Conservation (phyloP, 2,329 filamentous ascomycete species). For the Colletotrichum trifolii region DNA sequence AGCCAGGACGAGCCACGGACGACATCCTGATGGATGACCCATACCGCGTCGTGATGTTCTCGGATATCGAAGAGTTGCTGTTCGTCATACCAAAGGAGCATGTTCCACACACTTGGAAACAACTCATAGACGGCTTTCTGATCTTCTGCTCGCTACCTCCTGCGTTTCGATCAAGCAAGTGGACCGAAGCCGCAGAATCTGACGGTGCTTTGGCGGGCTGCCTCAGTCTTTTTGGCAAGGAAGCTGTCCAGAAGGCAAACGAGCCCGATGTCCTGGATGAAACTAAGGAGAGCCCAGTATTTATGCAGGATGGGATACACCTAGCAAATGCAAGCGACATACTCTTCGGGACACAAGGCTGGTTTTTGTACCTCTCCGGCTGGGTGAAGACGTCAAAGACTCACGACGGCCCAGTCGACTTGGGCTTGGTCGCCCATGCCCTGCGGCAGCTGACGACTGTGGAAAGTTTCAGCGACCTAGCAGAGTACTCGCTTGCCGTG, state of each 20-base stretch:
- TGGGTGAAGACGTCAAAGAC: conserved; percentile 39
- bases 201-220: conserved; percentile 39
- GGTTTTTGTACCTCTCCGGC: conserved; percentile 56
- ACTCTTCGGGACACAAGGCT: conserved; percentile 59
- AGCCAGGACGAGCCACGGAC: conserved; percentile 81
- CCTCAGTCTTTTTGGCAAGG: conserved; percentile 11
- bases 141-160: conserved; percentile 75
- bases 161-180: conserved; percentile 42
- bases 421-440: conserved; percentile 60
- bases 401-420: conserved; percentile 48
- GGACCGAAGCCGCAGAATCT: conserved; percentile 44
- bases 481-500: conserved; percentile 77
- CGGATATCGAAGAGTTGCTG: conserved; percentile 77
- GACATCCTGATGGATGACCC: conserved; percentile 82
- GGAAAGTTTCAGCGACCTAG: conserved; percentile 63
- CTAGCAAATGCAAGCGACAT: conserved; percentile 58
- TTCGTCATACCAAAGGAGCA: conserved; percentile 57
- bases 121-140: conserved; percentile 77
- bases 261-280: conserved; percentile 27
- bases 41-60: conserved; percentile 82
- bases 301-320: conserved; percentile 44
- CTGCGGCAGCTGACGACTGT: conserved; percentile 67
- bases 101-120: conserved; percentile 49
- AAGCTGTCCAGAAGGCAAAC: conserved; percentile 24
- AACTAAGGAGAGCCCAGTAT: conserved; percentile 36